Conservation (phyloP, 441 rosid species). For the Jatropha podagrica region DNA sequence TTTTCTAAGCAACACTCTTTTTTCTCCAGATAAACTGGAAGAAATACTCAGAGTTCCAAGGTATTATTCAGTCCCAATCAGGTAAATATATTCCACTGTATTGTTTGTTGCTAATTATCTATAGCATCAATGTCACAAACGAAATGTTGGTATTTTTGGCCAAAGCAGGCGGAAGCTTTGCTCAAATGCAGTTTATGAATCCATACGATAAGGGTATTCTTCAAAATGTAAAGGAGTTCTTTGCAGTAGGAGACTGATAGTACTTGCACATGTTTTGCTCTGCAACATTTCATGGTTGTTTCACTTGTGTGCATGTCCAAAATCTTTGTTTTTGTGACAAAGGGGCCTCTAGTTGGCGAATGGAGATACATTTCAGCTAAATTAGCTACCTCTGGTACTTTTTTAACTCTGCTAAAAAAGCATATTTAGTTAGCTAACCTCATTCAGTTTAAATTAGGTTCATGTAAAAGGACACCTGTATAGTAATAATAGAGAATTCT, state of each 20-base stretch:
- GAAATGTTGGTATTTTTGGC: conserved; percentile 12
- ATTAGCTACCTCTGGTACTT: not conserved
- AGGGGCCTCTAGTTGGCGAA: not conserved
- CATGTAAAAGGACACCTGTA: not conserved
- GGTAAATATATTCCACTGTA: conserved; percentile 30
- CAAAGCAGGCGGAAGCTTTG: conserved; percentile 33
- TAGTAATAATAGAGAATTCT: too few species aligned
- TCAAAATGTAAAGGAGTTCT: conserved; percentile 43
- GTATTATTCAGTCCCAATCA: conserved; percentile 28
- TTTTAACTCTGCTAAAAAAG: not conserved
- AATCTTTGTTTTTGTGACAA: not conserved
- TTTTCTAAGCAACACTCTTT: not conserved
- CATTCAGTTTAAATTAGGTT: not conserved
- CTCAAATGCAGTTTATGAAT: conserved; percentile 32
- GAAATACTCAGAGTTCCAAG: conserved; percentile 57
- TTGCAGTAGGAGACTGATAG: conserved; percentile 13
- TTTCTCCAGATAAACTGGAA: conserved; percentile 53
- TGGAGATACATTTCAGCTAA: not conserved
- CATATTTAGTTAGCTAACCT: not conserved
- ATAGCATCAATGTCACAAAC: not conserved
- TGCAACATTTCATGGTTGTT: not conserved
- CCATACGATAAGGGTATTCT: conserved; percentile 53
- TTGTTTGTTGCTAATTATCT: not conserved
- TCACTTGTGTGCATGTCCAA: not conserved
- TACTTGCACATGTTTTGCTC: not conserved